Base-by-base conservation (phyloP, 108 stramenopile genomes). In the Cyclotella choctawhatcheeana region DNA sequence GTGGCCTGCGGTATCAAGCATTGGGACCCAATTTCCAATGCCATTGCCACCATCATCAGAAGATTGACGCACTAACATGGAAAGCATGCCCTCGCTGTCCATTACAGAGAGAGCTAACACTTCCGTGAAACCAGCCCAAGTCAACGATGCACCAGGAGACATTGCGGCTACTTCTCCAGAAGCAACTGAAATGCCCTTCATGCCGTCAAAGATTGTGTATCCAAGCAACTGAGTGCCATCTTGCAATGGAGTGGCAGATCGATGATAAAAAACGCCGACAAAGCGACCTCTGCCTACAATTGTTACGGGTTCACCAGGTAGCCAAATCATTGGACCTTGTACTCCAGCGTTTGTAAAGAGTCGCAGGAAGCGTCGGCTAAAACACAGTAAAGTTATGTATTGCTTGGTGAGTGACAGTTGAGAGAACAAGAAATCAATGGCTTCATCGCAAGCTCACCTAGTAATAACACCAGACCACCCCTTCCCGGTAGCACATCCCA, bases 221-320 rank as follows among this genome's bases (percentile, higher is more conserved):
- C 80, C 89, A n/a, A 94, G 78, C 45, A 89, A 74, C 72, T 94
- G 93, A 7, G 90, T 94, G 34, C 86, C 87, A 84, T 94, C 90
- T 24, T 68, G 35, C 58, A 90, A 65, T 1, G 93, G 90, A 30
- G 33, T 50, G 50, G 55, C 27, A 20, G 84, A 83, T 48, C 69
- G 44, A 58, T 94, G 93, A 45, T 89, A 92, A 56, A 94, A 64
- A 1, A 92, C 89, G 21, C 83, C 89, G 31, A 88, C 44, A 33
- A 92, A 89, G 21, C 82, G 83, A 32, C 64, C 77, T 27, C 89
- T 82, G n/a, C 91, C 91, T 21, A 85, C 87, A 58, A 93, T 84
- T 0, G 94, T 90, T 2, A 95, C 90, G 3, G 90, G 84, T 18
- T 91, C 84, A 24, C 94, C 94, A 26, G 82, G 66, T 44, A 95